Conservation (phyloP, 163 green algal genomes). For the Volvox carteri region DNA sequence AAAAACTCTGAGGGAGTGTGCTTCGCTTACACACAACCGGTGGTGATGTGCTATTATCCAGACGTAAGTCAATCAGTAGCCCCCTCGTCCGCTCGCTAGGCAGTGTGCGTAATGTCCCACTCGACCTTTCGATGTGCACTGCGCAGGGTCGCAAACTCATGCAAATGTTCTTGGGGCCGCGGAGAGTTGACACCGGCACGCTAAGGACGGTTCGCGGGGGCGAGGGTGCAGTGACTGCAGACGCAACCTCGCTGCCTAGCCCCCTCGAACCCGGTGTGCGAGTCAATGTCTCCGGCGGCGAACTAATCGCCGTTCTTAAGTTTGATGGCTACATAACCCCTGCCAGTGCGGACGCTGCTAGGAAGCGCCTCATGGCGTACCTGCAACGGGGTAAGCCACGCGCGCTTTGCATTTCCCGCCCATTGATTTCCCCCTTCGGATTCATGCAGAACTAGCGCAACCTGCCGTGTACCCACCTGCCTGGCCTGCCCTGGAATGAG, state of each 20-base stretch:
- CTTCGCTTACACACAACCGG: slow-evolving; percentile 66
- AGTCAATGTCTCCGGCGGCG: slow-evolving; percentile 71
- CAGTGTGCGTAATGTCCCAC: too few relatives aligned
- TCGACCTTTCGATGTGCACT: background rate
- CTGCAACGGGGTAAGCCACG: slow-evolving; percentile 57
- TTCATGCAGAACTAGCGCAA: too few relatives aligned
- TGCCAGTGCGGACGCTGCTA: slow-evolving; percentile 54
- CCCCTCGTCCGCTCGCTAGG: too few relatives aligned
- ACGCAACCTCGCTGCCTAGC: slow-evolving; percentile 58
- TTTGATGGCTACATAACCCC: slow-evolving; percentile 81
- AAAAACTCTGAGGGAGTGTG: slow-evolving; percentile 30
- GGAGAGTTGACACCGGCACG: background rate
- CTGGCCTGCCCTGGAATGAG: too few relatives aligned
- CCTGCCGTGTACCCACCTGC: too few relatives aligned
- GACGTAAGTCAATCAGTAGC: too few relatives aligned
- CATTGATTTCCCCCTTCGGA: too few relatives aligned
- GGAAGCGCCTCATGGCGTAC: slow-evolving; percentile 51
- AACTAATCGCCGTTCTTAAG: slow-evolving; percentile 73
- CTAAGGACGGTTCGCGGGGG: too few relatives aligned
- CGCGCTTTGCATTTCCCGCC: too few relatives aligned
- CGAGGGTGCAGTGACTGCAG: background rate
- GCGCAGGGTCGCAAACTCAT: slow-evolving; percentile 76
- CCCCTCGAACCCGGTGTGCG: slow-evolving; percentile 60
- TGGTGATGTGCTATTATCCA: slow-evolving; percentile 73
- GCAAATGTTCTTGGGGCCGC: slow-evolving; percentile 67